Base-by-base conservation (phyloP, 768 basidiomycete species). In the Suillus luteus region DNA sequence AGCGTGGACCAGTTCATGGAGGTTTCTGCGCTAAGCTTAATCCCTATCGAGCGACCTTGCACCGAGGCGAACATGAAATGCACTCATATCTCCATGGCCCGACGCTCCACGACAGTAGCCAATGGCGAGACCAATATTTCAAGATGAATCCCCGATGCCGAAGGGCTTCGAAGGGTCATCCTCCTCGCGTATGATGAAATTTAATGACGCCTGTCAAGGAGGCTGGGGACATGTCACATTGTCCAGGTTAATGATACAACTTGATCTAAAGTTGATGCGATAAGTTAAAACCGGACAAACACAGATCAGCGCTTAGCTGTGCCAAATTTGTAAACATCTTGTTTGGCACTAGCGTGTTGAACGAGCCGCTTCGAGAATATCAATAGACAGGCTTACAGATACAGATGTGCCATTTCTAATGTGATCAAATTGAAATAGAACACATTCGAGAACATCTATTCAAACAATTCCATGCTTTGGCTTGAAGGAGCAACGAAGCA, bases 331-430 rank as follows among this genome's bases (percentile, higher is more conserved):
- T 14, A 22, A 10, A 22, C 15, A 38, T 35, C 55, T 57, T 24
- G 15, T 27, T 57, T 57, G 17, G 37, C 15, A 12, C 55, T 58
- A 27, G 38, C 38, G 38, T 17, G 55, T 37, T 37, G 15, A 38
- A 15, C 33, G 24, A 15, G n/a, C 37, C 9, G 37, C 55, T 37
- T 24, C 22, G 55, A 57, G 55, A 37, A 33, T 15, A 37, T 9
- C 35, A 57, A n/a, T 55, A 33, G 51, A 58, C 55, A 24, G 22
- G 55, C 55, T 57, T 40, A 57, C 37, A 57, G 10, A 24, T 15
- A 51, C 8, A 27, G 24, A 7, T 8, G 22, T 57, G 38, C 24
- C 37, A 27, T 40, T 57, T 57, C 15, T 38, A n/a, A n/a, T 8
- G 15, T 27, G 55, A 17, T 33, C 38, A 57, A 9, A 57, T 57